Evolutionary conservation across 371 early-diverging fungal species (phyloP).

Genomic region (Saksenaea vasiformis): DNA sequence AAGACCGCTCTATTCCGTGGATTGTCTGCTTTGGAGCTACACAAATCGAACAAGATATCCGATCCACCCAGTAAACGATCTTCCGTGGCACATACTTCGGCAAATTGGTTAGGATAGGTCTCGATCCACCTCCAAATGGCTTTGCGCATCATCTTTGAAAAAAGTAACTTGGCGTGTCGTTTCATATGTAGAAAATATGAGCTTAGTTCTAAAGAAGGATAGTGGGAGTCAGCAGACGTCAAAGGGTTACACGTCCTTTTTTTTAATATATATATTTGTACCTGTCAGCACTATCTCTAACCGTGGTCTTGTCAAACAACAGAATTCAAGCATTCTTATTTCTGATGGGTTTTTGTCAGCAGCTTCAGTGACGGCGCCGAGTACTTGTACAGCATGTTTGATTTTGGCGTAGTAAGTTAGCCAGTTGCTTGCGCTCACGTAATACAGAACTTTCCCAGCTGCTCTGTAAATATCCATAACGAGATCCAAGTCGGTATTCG

Average conservation of each 20-base stretch:
- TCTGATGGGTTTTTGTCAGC: conserved; percentile 66
- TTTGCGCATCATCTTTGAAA: conserved; percentile 69
- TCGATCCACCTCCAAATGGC: conserved; percentile 91
- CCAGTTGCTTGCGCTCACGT: conserved; percentile 85
- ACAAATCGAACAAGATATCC: conserved; percentile 78
- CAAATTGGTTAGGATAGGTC: conserved; percentile 70
- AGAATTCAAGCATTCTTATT: conserved; percentile 74
- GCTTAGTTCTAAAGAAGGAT: conserved; percentile 53
- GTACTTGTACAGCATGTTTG: conserved; percentile 50
- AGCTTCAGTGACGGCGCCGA: conserved; percentile 56
- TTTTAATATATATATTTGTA: conserved; percentile 20
- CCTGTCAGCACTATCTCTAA: conserved; percentile 70
- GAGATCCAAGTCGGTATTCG: conserved; percentile 37
- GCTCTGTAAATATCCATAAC: conserved; percentile 62
- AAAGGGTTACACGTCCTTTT: background rate
- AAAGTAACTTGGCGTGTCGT: conserved; percentile 62
- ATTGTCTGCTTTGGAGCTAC: conserved; percentile 68
- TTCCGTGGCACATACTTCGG: conserved; percentile 59
- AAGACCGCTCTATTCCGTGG: conserved; percentile 64
- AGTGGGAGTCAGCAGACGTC: background rate
- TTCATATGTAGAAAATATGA: conserved; percentile 66
- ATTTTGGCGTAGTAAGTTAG: conserved; percentile 72
- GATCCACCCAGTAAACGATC: conserved; percentile 68
- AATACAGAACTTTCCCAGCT: conserved; percentile 78
- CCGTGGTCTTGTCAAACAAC: conserved; percentile 66